Conservation (phyloP, 192 early-diverging fungal genomes). For the Bifiguratus adelaidae region DNA sequence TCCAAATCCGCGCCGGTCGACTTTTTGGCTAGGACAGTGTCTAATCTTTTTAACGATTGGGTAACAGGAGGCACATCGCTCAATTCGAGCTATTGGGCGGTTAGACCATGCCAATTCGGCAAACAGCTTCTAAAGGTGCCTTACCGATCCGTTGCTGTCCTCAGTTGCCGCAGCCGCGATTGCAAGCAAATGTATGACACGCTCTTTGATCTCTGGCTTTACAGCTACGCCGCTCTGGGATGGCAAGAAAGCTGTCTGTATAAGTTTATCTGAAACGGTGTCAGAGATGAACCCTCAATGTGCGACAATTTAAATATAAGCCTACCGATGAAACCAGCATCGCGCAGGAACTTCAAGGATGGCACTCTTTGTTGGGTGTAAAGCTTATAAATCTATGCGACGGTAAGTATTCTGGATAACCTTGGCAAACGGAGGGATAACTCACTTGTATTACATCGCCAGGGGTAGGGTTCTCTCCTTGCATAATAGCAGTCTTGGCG, state of each 20-base stretch:
- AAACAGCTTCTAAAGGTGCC: not conserved
- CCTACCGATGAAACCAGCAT: conserved; percentile 21
- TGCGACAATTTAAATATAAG: not conserved
- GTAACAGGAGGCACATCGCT: not conserved
- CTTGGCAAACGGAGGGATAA: not conserved
- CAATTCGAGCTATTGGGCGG: conserved; percentile 16
- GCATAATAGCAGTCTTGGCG: conserved; percentile 30
- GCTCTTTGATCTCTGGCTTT: conserved; percentile 41
- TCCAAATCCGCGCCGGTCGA: conserved; percentile 25
- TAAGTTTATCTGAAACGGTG: conserved; percentile 22
- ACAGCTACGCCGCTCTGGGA: conserved; percentile 22
- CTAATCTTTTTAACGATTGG: conserved; percentile 16
- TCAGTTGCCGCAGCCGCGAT: conserved; percentile 35
- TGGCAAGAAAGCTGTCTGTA: conserved; percentile 38
- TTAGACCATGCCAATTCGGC: not conserved
- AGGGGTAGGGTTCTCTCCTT: conserved; percentile 27
- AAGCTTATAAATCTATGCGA: conserved; percentile 34
- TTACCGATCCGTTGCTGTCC: conserved; percentile 12
- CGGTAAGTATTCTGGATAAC: no score
- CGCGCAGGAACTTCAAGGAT: conserved; percentile 20
- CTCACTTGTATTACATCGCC: conserved; percentile 42
- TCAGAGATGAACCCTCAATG: not conserved
- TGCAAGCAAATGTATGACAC: conserved; percentile 36
- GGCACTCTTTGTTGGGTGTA: conserved; percentile 30
- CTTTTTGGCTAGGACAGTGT: conserved; percentile 24